Evolutionary conservation across 2,329 filamentous ascomycete genomes (phyloP), one percentile per base, ranked within the genome.

Genomic region (Fusarium robinianum): DNA sequence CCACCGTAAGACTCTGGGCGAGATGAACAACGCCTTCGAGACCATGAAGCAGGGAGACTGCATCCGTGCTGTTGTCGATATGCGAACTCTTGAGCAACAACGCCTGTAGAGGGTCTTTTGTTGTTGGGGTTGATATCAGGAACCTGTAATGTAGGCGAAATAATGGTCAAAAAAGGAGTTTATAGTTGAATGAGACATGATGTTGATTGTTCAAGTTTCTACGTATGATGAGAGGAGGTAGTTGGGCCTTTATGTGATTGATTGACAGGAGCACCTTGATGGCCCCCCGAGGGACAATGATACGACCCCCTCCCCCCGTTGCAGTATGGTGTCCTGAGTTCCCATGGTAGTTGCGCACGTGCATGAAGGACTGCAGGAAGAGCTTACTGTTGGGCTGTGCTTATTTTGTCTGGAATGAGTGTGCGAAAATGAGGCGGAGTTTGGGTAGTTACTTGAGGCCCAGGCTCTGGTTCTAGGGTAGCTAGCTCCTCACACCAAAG

Each of bases 31-130:
- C 37, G 92, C 90, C 14, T 99, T 96, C 64, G 82, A 90, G 55
- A 83, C 87, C 61, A 99, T 99, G 94, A 95, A 96, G 79, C 80
- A 84, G 49, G 94, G 94, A 46, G 91, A 97, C 72, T 99, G 94
- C 73, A 96, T 99, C 65, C 88, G 94, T 55, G 95, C 90, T 60
- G 94, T 97, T 8, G 87, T 96, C 40, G 83, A 80, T 60, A 83
- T 84, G 79, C 67, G 69, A 50, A 70, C 53, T 41, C 31, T 56
- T 25, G 53, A n/a, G n/a, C n/a, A n/a, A n/a, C n/a, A n/a, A n/a
- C n/a, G n/a, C n/a, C n/a, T n/a, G n/a, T n/a, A n/a, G n/a, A n/a
- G n/a, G n/a, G n/a, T n/a, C n/a, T n/a, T n/a, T n/a, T n/a, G n/a
- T n/a, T n/a, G n/a, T n/a, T n/a, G n/a, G n/a, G n/a, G n/a, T n/a